These are phyloP conservation scores for Rhizopogon sp. DNA, from an alignment of 768 basidiomycete genomes.

Conservation along the genomic window DNA sequence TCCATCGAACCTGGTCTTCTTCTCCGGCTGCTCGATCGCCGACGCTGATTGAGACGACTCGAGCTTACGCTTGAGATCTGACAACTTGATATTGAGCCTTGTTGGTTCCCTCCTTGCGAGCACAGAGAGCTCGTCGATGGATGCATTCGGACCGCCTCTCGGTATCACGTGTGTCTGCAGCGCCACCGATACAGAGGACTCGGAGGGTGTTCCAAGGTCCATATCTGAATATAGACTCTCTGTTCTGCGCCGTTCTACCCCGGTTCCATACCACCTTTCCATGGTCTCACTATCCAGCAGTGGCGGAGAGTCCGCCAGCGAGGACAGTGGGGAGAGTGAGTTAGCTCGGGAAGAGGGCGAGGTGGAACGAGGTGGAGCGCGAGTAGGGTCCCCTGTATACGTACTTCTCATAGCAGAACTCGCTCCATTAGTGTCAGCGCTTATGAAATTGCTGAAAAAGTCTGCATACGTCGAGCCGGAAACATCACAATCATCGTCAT, in stretches of 20 bases:
- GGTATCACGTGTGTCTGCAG: neutral
- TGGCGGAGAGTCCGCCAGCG: neutral
- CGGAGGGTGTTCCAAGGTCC: neutral
- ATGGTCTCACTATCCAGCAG: neutral
- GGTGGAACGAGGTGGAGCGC: neutral
- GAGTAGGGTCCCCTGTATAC: neutral
- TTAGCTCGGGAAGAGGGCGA: neutral
- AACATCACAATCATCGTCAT: neutral
- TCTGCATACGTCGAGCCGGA: neutral
- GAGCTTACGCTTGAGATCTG: neutral
- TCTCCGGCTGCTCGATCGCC: neutral
- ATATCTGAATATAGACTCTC: neutral
- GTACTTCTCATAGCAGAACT: neutral
- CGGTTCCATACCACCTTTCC: neutral
- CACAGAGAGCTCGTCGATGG: neutral
- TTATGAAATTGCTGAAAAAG: neutral
- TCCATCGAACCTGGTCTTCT: neutral
- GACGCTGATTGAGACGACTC: neutral
- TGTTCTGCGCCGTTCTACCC: neutral
- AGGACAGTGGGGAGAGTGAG: neutral
- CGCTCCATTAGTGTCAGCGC: neutral
- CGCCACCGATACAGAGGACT: neutral
- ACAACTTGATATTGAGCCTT: neutral
- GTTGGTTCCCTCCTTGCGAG: neutral
- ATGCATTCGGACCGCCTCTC: neutral